Conservation (phyloP, 2,329 filamentous ascomycete species). For the Pyrenochaeta sp. region DNA sequence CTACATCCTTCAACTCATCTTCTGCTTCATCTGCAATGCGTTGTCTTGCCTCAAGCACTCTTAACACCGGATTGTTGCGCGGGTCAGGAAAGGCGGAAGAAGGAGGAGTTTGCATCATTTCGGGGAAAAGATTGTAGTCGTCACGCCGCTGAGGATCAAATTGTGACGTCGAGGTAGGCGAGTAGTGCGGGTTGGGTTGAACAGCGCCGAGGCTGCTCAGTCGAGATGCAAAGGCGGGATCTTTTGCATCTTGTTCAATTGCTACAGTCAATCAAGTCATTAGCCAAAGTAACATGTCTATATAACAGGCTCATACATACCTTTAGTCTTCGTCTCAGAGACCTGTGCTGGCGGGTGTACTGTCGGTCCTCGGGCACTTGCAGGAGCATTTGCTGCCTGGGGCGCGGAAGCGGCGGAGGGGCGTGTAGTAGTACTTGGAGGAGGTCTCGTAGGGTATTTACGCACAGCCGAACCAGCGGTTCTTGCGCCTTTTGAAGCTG, state of each 20-base stretch:
- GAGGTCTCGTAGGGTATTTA: slow-evolving; percentile 63
- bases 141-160: slow-evolving; percentile 44
- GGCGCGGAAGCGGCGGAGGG: slow-evolving; percentile 39
- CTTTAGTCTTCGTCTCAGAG: slow-evolving; percentile 48
- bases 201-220: slow-evolving; percentile 72
- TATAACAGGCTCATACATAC: slow-evolving; percentile 30
- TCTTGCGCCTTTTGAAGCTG: slow-evolving; percentile 64
- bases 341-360: slow-evolving; percentile 53
- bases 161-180: slow-evolving; percentile 62
- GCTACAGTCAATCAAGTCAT: slow-evolving; percentile 45
- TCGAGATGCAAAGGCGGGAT: slow-evolving; percentile 78
- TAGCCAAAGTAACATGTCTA: background rate
- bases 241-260: slow-evolving; percentile 68
- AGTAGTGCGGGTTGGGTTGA: slow-evolving; percentile 65
- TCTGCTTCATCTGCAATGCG: slow-evolving; percentile 63
- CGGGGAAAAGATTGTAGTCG: slow-evolving; percentile 31
- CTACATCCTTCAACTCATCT: slow-evolving; percentile 58
- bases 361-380: slow-evolving; percentile 46
- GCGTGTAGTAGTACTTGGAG: slow-evolving; percentile 46
- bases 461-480: slow-evolving; percentile 61
- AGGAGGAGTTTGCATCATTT: slow-evolving; percentile 44
- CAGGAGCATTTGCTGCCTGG: slow-evolving; percentile 37
- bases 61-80: slow-evolving; percentile 62
- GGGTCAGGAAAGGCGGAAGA: slow-evolving; percentile 44
- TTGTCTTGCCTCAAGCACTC: slow-evolving; percentile 62